These are phyloP conservation scores for Ustilago nuda DNA, from an alignment of 1,284 basidiomycete genomes.

Conservation along the genomic window DNA sequence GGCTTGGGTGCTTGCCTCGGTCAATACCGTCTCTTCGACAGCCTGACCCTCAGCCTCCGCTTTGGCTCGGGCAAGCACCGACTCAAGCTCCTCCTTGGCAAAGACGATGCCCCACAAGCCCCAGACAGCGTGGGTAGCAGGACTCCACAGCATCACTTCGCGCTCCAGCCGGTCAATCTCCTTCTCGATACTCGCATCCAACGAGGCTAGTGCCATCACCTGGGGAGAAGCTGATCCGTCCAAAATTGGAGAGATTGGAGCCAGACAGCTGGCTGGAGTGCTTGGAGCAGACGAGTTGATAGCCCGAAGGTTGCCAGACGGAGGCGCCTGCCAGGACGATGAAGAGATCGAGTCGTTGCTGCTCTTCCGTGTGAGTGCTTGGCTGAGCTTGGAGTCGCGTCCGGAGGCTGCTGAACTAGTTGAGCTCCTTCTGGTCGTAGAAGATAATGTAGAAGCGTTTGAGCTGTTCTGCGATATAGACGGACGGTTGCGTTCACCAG, in stretches of 20 bases:
- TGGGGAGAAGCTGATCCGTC: slow-evolving; percentile 45
- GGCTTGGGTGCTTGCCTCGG: slow-evolving; percentile 9
- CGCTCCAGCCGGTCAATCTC: slow-evolving; percentile 65
- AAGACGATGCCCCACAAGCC: slow-evolving; percentile 67
- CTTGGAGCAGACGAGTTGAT: slow-evolving; percentile 26
- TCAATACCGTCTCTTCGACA: slow-evolving; percentile 30
- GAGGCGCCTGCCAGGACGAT: slow-evolving; percentile 47
- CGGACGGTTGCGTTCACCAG: slow-evolving; percentile 34
- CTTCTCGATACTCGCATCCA: slow-evolving; percentile 53
- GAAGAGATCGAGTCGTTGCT: slow-evolving; percentile 49
- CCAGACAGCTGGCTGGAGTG: slow-evolving; percentile 34
- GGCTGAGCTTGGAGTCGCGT: not conserved
- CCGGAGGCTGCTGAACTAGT: slow-evolving; percentile 6
- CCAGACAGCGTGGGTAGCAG: slow-evolving; percentile 66
- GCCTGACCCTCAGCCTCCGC: slow-evolving; percentile 32
- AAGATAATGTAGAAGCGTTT: slow-evolving; percentile 11
- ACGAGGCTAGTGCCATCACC: slow-evolving; percentile 38
- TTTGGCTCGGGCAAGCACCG: slow-evolving; percentile 39
- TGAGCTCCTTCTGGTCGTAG: slow-evolving; percentile 6
- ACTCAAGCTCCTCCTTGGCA: slow-evolving; percentile 58
- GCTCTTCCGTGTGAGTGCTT: slow-evolving; percentile 8
- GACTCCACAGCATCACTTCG: slow-evolving; percentile 62
- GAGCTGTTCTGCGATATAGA: slow-evolving; percentile 28
- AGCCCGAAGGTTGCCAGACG: slow-evolving; percentile 25
- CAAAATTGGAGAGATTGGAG: slow-evolving; percentile 15